Evolutionary conservation across 73 alveolate species (phyloP).

Genomic region (Paramecium bursaria): DNA sequence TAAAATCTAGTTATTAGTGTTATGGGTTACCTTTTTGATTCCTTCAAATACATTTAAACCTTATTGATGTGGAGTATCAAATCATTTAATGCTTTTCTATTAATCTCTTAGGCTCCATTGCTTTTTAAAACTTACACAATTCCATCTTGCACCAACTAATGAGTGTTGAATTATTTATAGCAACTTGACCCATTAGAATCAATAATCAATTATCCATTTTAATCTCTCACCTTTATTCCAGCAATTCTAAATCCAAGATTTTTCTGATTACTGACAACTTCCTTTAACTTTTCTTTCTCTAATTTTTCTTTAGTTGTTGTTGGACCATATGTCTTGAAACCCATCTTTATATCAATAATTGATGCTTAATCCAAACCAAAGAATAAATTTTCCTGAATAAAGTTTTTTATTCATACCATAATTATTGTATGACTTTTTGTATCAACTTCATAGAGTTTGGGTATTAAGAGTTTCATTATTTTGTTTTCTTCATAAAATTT

Average conservation of each 20-base stretch:
- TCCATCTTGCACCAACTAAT: background rate
- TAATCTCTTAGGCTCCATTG: background rate
- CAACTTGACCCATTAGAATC: slow-evolving; percentile 10
- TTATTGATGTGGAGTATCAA: background rate
- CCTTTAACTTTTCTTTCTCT: slow-evolving; percentile 44
- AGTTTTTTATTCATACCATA: no score
- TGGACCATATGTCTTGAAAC: slow-evolving; percentile 50
- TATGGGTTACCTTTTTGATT: background rate
- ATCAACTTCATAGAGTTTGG: slow-evolving; percentile 25
- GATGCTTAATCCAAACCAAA: slow-evolving; percentile 54
- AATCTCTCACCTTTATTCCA: slow-evolving; percentile 36
- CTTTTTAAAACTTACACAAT: slow-evolving; percentile 8
- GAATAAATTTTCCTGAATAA: slow-evolving; percentile 37
- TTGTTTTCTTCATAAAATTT: slow-evolving; percentile 41
- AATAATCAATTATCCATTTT: background rate
- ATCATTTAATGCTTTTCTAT: background rate
- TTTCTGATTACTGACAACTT: background rate
- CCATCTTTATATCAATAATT: slow-evolving; percentile 60
- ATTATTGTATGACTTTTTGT: no score
- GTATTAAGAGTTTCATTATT: slow-evolving; percentile 13
- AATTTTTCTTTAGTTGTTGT: background rate
- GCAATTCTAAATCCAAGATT: slow-evolving; percentile 9
- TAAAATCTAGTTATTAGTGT: background rate
- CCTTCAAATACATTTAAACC: background rate
- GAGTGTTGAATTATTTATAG: background rate